These are phyloP conservation scores for Magnusiomyces ingens DNA, from an alignment of 1,139 yeast species.

Conservation along the genomic window DNA sequence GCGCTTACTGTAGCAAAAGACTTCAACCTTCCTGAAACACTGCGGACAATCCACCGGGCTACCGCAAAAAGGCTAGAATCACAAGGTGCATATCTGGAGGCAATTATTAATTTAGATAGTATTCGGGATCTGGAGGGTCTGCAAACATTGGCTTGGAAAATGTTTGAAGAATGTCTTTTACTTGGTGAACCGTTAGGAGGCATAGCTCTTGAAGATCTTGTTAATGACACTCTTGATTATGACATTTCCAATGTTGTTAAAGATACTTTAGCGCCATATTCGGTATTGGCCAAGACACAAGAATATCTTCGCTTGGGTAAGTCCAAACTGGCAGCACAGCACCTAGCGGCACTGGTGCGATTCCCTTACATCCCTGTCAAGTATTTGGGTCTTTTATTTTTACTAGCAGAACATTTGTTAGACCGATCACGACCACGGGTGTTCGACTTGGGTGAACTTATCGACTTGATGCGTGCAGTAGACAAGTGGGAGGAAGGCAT, in stretches of 20 bases:
- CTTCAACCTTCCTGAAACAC: constrained; percentile 30
- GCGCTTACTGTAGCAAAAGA: constrained; percentile 51
- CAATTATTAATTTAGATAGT: constrained; percentile 59
- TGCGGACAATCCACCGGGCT: constrained; percentile 19
- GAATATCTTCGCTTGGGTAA: constrained; percentile 28
- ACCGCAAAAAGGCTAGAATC: constrained; percentile 21
- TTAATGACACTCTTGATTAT: constrained; percentile 21
- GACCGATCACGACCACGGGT: constrained; percentile 19
- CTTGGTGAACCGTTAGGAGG: constrained; percentile 32
- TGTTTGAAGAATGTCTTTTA: constrained; percentile 56
- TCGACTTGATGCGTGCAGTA: constrained; percentile 43
- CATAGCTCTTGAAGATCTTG: constrained; percentile 24
- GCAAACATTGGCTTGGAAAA: constrained; percentile 40
- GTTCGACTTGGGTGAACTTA: constrained; percentile 35
- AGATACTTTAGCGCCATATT: constrained; percentile 68
- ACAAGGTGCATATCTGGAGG: constrained; percentile 46
- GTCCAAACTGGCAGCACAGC: constrained; percentile 31
- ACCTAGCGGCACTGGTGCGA: constrained; percentile 48
- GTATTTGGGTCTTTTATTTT: constrained; percentile 39
- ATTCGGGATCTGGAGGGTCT: constrained; percentile 50
- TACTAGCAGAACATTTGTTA: constrained; percentile 27
- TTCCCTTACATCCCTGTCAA: constrained; percentile 60
- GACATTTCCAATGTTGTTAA: constrained; percentile 48
- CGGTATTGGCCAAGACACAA: constrained; percentile 51
- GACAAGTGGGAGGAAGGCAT: constrained; percentile 41